Percentiles rank a stretch among this genome's conserved stretches.
Conservation (phyloP, 2,329 filamentous ascomycete genomes). For the Penicillium sp. region DNA sequence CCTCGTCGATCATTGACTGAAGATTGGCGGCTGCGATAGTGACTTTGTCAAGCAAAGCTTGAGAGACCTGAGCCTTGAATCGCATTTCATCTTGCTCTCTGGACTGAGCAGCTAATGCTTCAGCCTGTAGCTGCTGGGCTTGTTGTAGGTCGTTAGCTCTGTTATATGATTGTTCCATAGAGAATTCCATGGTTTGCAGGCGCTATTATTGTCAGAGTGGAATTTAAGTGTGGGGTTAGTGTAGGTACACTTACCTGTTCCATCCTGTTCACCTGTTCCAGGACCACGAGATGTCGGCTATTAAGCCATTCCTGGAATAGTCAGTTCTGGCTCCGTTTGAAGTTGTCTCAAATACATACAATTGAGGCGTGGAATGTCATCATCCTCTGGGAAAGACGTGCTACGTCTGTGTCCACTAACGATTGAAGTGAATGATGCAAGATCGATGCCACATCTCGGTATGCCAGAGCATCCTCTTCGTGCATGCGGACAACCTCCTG, state of each 20-base stretch:
- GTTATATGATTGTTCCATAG: conserved; percentile 38
- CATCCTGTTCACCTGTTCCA: conserved; percentile 40
- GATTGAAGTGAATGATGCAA: conserved; percentile 38
- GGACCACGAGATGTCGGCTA: conserved; percentile 28
- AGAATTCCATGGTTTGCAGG: conserved; percentile 36
- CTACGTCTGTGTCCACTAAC: conserved; percentile 35
- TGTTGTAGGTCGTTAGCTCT: conserved; percentile 38
- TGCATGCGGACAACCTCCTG: conserved; percentile 24
- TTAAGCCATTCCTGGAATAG: conserved; percentile 36
- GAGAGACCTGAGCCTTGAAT: conserved; percentile 31
- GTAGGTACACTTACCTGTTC: conserved; percentile 32
- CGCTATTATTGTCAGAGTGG: conserved; percentile 36
- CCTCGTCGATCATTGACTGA: conserved; percentile 37
- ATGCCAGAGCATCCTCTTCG: conserved; percentile 29
- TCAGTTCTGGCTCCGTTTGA: conserved; percentile 7
- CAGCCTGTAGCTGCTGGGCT: conserved; percentile 40
- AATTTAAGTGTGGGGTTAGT: not conserved
- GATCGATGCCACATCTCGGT: conserved; percentile 33
- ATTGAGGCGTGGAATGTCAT: conserved; percentile 38
- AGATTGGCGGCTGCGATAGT: conserved; percentile 34
- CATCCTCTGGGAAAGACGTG: conserved; percentile 34
- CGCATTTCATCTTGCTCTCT: conserved; percentile 33
- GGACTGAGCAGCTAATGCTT: conserved; percentile 31
- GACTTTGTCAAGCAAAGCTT: conserved; percentile 38
- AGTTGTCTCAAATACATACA: conserved; percentile 27